Conservation (phyloP, 768 basidiomycete species). For the Stropharia rugosoannulata region DNA sequence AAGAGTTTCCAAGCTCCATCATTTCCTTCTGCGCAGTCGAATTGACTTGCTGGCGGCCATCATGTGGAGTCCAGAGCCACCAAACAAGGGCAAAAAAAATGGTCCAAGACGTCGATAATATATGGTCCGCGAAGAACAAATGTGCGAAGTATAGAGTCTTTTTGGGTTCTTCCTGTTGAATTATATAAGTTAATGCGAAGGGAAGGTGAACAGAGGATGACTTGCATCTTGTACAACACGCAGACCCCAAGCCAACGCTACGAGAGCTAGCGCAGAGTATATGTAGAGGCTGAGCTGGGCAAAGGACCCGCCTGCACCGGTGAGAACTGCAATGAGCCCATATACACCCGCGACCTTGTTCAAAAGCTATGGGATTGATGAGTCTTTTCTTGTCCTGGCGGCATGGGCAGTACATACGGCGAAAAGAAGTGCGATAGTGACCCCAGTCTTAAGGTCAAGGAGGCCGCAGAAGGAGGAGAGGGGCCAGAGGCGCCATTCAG, state of each 20-base stretch:
- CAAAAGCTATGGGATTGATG: conserved; percentile 52
- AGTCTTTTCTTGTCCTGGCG: neutral
- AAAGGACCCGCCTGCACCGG: conserved; percentile 91
- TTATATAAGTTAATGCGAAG: conserved; percentile 11
- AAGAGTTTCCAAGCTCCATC: conserved; percentile 56
- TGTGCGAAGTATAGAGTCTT: conserved; percentile 89
- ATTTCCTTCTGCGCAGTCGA: conserved; percentile 89
- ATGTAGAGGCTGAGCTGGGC: conserved; percentile 91
- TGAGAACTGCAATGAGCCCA: conserved; percentile 88
- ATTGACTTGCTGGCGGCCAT: conserved; percentile 77
- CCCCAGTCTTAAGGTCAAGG: conserved; percentile 93
- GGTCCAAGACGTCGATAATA: conserved; percentile 90
- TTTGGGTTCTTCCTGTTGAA: conserved; percentile 81
- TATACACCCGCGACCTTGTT: conserved; percentile 99
- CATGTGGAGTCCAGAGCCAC: conserved; percentile 92
- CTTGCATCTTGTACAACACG: conserved; percentile 82
- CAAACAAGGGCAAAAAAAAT: conserved; percentile 85
- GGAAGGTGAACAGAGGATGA: conserved; percentile 14
- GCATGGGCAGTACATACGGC: conserved; percentile 55
- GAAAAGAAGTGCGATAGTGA: conserved; percentile 84
- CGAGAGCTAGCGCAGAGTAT: conserved; percentile 84
- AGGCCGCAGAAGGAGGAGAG: conserved; percentile 81
- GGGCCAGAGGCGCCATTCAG: conserved; percentile 83
- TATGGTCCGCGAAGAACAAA: conserved; percentile 88
- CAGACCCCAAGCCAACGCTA: conserved; percentile 84